These are phyloP conservation scores for Tricholoma sp. DNA, from an alignment of 768 basidiomycete genomes.

Conservation along the genomic window DNA sequence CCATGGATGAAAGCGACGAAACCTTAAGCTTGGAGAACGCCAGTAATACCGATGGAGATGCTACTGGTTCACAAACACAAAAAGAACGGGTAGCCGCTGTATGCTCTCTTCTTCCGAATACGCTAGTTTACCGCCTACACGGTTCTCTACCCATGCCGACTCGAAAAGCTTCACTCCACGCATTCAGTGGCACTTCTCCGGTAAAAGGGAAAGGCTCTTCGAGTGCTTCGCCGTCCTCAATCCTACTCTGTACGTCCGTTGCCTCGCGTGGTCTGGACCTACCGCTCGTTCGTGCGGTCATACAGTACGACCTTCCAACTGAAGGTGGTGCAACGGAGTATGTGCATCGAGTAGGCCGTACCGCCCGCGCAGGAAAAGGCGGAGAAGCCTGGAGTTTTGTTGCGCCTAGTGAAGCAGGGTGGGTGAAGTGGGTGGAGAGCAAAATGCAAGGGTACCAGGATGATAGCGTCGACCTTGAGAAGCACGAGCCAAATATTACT, in stretches of 20 bases:
- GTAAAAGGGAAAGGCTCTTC: conserved; percentile 26
- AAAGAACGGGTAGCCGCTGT: conserved; percentile 48
- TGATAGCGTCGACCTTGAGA: conserved; percentile 17
- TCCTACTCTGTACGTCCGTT: conserved; percentile 93
- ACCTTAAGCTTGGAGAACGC: conserved; percentile 18
- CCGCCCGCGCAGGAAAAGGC: conserved; percentile 91
- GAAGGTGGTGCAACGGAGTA: conserved; percentile 97
- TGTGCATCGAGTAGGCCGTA: conserved; percentile 94
- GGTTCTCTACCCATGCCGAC: conserved; percentile 82
- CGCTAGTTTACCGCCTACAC: conserved; percentile 84
- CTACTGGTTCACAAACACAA: conserved; percentile 14
- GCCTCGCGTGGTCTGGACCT: conserved; percentile 98
- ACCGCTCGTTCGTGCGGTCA: conserved; percentile 87
- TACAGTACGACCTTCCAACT: conserved; percentile 97
- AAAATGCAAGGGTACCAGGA: conserved; percentile 62
- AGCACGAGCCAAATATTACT: conserved; percentile 34
- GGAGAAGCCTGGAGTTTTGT: conserved; percentile 97
- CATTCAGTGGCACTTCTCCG: conserved; percentile 55
- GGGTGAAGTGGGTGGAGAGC: conserved; percentile 86
- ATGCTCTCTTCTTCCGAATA: conserved; percentile 76
- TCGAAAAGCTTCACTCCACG: conserved; percentile 78
- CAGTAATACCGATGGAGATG: conserved; percentile 17
- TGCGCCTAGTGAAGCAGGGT: conserved; percentile 77
- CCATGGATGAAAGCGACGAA: conserved; percentile 47
- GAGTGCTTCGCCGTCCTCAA: conserved; percentile 36